These are phyloP conservation scores for Nepenthes mirabilis DNA, from an alignment of 148 eudicot genomes.

Conservation along the genomic window DNA sequence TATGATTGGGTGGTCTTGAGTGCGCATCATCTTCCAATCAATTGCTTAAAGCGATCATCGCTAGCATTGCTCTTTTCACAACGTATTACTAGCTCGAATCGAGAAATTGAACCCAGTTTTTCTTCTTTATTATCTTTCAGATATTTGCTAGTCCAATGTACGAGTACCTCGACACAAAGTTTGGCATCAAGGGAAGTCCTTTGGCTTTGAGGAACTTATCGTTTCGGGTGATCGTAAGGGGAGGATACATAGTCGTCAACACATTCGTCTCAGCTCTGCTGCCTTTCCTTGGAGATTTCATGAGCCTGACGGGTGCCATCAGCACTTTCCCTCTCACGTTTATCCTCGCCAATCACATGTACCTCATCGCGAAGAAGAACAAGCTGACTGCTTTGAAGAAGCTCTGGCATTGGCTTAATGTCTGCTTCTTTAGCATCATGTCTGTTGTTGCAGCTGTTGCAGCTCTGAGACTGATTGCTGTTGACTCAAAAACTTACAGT, in stretches of 20 bases:
- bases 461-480: slow-evolving; percentile 65
- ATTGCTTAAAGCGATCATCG: too few species aligned
- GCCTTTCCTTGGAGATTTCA: slow-evolving; percentile 93
- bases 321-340: slow-evolving; percentile 93
- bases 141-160: slow-evolving; percentile 98
- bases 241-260: slow-evolving; percentile 62
- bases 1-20: too few species aligned
- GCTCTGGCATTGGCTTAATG: slow-evolving; percentile 92
- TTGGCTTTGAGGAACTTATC: slow-evolving; percentile 36
- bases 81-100: too few species aligned
- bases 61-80: too few species aligned
- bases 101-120: neutral
- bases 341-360: slow-evolving; percentile 93
- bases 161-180: slow-evolving; percentile 83
- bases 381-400: slow-evolving; percentile 38
- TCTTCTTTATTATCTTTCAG: slow-evolving; percentile 19
- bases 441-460: slow-evolving; percentile 60
- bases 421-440: slow-evolving; percentile 44
- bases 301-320: slow-evolving; percentile 94
- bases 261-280: slow-evolving; percentile 66
- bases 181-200: slow-evolving; percentile 60
- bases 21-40: too few species aligned
- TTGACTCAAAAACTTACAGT: slow-evolving; percentile 52
- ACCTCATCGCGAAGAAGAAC: slow-evolving; percentile 46
- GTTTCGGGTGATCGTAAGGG: slow-evolving; percentile 51